Evolutionary conservation across 306 rosid species (phyloP).

Genomic region (Cicer judaicum): DNA sequence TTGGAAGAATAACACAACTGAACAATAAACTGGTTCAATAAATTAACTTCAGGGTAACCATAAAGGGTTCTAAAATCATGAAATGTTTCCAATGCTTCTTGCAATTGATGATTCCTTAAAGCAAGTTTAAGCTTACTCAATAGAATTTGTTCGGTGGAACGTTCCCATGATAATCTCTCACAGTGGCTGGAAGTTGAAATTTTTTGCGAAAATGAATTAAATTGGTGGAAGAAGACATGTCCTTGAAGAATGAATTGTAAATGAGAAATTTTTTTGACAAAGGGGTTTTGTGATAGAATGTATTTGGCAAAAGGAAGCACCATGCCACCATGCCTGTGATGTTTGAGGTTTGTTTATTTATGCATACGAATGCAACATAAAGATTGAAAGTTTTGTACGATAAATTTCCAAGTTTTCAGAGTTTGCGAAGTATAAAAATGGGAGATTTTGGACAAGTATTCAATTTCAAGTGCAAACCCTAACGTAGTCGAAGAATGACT

Average conservation of each 20-base stretch:
- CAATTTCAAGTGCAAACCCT: conserved; percentile 14
- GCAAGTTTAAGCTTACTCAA: conserved; percentile 61
- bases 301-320: conserved; percentile 40
- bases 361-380: not conserved
- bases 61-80: conserved; percentile 66
- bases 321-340: conserved; percentile 44
- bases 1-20: conserved; percentile 65
- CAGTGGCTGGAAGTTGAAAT: conserved; percentile 46
- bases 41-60: conserved; percentile 68
- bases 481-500: not conserved
- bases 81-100: conserved; percentile 77
- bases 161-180: conserved; percentile 74
- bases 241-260: conserved; percentile 37
- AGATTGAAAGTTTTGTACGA: conserved; percentile 9
- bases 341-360: conserved; percentile 37
- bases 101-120: conserved; percentile 58
- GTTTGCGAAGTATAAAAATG: not conserved
- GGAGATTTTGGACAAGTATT: not conserved
- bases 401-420: not conserved
- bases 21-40: conserved; percentile 63
- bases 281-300: conserved; percentile 33
- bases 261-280: conserved; percentile 45
- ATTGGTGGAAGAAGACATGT: conserved; percentile 24
- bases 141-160: conserved; percentile 62
- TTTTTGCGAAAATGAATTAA: conserved; percentile 32